Conservation (phyloP, 2,329 filamentous ascomycete genomes). For the Paramyrothecium roridum region DNA sequence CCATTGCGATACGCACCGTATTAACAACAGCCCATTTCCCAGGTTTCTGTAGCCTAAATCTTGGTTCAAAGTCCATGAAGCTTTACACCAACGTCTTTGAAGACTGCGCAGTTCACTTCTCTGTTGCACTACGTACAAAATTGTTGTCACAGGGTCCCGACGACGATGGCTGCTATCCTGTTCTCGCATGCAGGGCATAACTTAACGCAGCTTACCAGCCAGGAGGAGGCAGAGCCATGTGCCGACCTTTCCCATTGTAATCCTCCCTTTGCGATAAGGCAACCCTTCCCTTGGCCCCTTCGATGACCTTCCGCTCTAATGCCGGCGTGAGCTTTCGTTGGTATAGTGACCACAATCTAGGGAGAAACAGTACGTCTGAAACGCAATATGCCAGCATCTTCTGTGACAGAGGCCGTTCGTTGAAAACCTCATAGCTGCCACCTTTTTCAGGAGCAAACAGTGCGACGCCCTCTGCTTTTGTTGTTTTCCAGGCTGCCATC, state of each 20-base stretch:
- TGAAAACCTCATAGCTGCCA: constrained; percentile 44
- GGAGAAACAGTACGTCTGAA: constrained; percentile 40
- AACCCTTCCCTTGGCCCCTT: constrained; percentile 23
- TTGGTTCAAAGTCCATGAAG: too few species aligned
- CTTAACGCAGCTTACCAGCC: not conserved
- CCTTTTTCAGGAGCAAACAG: constrained; percentile 39
- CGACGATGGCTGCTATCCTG: too few species aligned
- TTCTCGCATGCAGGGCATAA: too few species aligned
- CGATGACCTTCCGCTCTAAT: constrained; percentile 17
- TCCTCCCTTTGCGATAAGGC: not conserved
- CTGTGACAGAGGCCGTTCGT: constrained; percentile 35
- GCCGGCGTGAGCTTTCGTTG: constrained; percentile 11
- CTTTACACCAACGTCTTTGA: too few species aligned
- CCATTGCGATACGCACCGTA: too few species aligned
- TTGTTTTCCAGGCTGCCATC: constrained; percentile 19
- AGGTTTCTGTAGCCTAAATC: too few species aligned
- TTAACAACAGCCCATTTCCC: too few species aligned
- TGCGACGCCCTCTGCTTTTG: constrained; percentile 30
- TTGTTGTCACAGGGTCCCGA: too few species aligned
- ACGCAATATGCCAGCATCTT: constrained; percentile 42
- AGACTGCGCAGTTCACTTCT: too few species aligned
- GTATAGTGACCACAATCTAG: constrained; percentile 27
- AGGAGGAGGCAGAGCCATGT: not conserved
- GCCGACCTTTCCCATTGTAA: not conserved
- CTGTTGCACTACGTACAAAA: too few species aligned